Evolutionary conservation across 441 rosid genomes (phyloP), one percentile per base, ranked within the genome.

Genomic region (Manihot esculenta): DNA sequence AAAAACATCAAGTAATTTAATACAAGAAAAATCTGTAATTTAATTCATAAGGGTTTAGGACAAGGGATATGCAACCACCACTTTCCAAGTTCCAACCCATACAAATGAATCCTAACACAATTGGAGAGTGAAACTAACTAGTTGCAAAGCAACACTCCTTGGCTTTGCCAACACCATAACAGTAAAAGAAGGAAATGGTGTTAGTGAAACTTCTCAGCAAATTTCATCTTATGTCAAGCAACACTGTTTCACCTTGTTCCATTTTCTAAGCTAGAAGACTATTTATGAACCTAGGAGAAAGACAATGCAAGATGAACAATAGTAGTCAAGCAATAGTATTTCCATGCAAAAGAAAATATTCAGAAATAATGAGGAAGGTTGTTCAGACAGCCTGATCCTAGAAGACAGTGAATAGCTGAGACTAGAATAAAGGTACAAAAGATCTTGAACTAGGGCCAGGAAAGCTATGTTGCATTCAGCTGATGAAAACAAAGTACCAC

Each of bases 401-500:
- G 35, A 66, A 57, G 49, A 66, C 5, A 60, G 72, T 35, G 41
- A 45, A 47, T 49, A 75, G 26, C 53, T 41, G 48, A 51, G 53
- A 76, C 71, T 10, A 62, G 20, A 23, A 60, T 10, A 45, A 10
- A 55, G 63, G 58, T 47, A 30, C 17, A 69, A 53, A 30, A 62
- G 60, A 20, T 60, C 68, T 69, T 62, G 55, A 33, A 66, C 72
- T 62, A 64, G 77, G 73, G 15, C 42, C 18, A 27, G 30, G 64
- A 38, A 26, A 35, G 62, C 33, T 55, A 68, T 60, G 72, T 53
- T 50, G 44, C 51, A 61, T 69, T 68, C 68, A 63, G 65, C 75
- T 13, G 66, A 72, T 51, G 56, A 69, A 35, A 57, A 62, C 62
- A 56, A 70, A 61, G 74, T 49, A 54, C 56, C 49, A 47, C 65